Base-by-base conservation (phyloP, 2,329 filamentous ascomycete genomes). In the Apiospora koreana region DNA sequence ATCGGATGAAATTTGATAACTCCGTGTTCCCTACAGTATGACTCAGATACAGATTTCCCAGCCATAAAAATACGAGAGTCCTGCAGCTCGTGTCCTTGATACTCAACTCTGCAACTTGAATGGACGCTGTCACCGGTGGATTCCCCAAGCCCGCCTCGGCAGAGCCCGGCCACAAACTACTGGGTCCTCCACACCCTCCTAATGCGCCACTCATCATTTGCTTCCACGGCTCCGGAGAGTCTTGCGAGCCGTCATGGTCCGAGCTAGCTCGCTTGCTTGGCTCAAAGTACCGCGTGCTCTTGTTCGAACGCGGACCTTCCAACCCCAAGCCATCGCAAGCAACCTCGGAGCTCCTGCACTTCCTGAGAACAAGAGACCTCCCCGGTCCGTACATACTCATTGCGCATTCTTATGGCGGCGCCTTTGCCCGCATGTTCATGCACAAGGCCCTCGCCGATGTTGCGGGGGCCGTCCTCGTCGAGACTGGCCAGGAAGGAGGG, bases 401-500 rank as follows among this genome's bases (percentile, higher is more conserved):
- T 12, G 77, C 75, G 28, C 77, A 78, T 67, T 79, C 77, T n/a
- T 78, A 78, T 43, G 77, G 77, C 14, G 77, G 77, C 18, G 72
- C 76, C 14, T 79, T 79, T 65, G 76, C 76, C 31, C 72, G 77
- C 25, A 67, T 68, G n/a, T 78, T 79, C 45, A 16, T 78, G 3
- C 73, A 76, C 21, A 67, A 68, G 21, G 65, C 69, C 23, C 48
- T 38, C 31, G n/a, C 1, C 14, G 23, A 69, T 12, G 70, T 79
- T 1, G 69, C 71, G 1, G 77, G 77, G 12, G 64, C 75, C 58
- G 77, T 78, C 43, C 74, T 79, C 6, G 77, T 75, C 2, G 77
- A 79, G 69, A 79, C 77, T 23, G 77, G 77, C 0, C 77, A 78
- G 62, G 77, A 78, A 72, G 75, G 76, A 66, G 76, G 76, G 18